These are phyloP conservation scores for Eremothecium cymbalariae DNA, from an alignment of 1,139 yeast genomes.

Conservation along the genomic window DNA sequence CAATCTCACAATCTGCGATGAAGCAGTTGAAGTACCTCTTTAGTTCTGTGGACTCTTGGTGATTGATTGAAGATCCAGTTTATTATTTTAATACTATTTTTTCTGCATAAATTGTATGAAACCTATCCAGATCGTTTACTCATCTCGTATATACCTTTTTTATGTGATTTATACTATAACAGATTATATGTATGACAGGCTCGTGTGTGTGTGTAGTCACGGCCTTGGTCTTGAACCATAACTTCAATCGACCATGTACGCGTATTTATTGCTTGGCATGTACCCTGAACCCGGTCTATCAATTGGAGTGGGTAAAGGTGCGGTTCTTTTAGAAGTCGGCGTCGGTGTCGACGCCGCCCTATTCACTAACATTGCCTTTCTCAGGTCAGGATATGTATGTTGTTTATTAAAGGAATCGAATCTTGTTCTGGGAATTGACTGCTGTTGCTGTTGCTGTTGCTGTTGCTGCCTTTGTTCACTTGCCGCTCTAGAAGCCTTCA, in stretches of 20 bases:
- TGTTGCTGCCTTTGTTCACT: slow-evolving; percentile 9
- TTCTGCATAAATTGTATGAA: background rate
- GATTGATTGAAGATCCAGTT: slow-evolving; percentile 4
- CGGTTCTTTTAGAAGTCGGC: slow-evolving; percentile 15
- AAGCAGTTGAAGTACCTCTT: slow-evolving; percentile 77
- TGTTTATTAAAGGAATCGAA: slow-evolving; percentile 11
- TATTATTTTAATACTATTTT: too few relatives aligned
- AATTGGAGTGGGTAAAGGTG: slow-evolving; percentile 13
- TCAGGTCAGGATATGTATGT: slow-evolving; percentile 17
- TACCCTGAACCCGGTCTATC: slow-evolving; percentile 24
- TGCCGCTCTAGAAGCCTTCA: slow-evolving; percentile 11
- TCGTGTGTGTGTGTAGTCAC: too few relatives aligned
- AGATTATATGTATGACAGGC: slow-evolving; percentile 1
- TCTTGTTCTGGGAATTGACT: slow-evolving; percentile 8
- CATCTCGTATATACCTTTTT: slow-evolving; percentile 11
- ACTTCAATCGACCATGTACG: slow-evolving; percentile 38
- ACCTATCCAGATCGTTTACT: background rate
- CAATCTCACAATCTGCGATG: slow-evolving; percentile 63
- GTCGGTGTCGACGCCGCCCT: slow-evolving; percentile 13
- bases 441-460: slow-evolving; percentile 8
- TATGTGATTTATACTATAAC: background rate
- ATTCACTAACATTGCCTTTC: slow-evolving; percentile 8
- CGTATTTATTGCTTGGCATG: slow-evolving; percentile 38
- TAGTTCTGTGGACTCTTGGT: slow-evolving; percentile 16
- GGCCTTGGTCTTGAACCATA: too few relatives aligned